Percentiles rank a stretch among this genome's conserved stretches.
Evolutionary conservation across 2,329 filamentous ascomycete species (phyloP).

Genomic region (Gaeumannomyces sp.): DNA sequence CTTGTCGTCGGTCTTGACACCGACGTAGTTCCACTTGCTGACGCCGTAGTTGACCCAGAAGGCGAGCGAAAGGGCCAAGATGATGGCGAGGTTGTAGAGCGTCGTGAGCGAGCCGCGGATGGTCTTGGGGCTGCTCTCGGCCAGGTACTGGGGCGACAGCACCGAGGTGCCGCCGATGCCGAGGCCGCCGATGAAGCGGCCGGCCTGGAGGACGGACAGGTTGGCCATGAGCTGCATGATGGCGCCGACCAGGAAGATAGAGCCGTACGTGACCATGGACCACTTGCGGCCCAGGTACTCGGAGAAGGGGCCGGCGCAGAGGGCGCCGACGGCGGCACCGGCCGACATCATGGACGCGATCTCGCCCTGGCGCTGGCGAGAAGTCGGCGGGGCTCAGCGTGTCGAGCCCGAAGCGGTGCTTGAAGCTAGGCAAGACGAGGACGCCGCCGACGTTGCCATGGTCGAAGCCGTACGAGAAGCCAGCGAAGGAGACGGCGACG

Average conservation of each 20-base stretch:
- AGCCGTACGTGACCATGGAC: constrained; percentile 44
- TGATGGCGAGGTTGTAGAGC: constrained; percentile 29
- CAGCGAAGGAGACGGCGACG: constrained; percentile 5
- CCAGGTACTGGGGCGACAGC: constrained; percentile 51
- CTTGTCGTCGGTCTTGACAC: constrained; percentile 11
- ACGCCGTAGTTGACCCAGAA: constrained; percentile 27
- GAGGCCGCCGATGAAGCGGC: constrained; percentile 45
- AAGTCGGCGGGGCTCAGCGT: constrained; percentile 9
- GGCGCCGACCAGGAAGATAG: constrained; percentile 43
- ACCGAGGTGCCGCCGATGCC: constrained; percentile 44
- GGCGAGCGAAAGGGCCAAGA: constrained; percentile 40
- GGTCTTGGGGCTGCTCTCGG: constrained; percentile 47
- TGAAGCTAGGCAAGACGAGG: constrained; percentile 19
- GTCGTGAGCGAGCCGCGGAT: constrained; percentile 31
- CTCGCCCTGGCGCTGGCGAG: constrained; percentile 20
- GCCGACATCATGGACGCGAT: constrained; percentile 36
- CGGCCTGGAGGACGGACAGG: constrained; percentile 49
- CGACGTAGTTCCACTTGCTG: constrained; percentile 15
- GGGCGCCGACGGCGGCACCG: constrained; percentile 48
- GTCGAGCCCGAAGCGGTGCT: constrained; percentile 16
- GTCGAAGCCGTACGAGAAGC: constrained; percentile 8
- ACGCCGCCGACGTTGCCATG: constrained; percentile 19
- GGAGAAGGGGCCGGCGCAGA: constrained; percentile 48
- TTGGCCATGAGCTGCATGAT: constrained; percentile 44
- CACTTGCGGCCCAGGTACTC: constrained; percentile 47